Conservation (phyloP, 2,329 filamentous ascomycete genomes). For the Monosporascus sp. region DNA sequence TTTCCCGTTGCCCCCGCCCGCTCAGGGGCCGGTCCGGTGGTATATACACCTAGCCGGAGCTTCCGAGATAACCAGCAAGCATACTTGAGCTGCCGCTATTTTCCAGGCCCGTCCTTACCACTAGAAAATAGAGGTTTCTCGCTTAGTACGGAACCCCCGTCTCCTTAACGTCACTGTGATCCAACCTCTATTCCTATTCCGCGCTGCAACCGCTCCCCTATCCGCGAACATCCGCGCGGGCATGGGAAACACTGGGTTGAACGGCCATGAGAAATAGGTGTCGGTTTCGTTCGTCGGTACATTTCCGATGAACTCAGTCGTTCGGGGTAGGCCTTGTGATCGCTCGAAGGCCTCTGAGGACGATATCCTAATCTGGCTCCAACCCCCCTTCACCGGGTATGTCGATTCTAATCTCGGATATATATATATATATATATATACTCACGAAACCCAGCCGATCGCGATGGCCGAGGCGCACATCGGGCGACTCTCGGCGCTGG, state of each 20-base stretch:
- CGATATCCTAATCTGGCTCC: conserved; percentile 44
- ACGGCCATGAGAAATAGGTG: conserved; percentile 50
- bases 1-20: no score
- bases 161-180: no score
- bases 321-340: conserved; percentile 29
- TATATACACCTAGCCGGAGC: no score
- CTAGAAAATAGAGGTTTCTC: no score
- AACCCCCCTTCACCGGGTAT: conserved; percentile 41
- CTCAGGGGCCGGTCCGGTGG: no score
- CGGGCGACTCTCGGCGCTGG: conserved; percentile 51
- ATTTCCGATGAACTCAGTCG: conserved; percentile 35
- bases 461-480: conserved; percentile 54
- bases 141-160: no score
- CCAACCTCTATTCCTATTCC: background rate
- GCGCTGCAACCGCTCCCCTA: conserved; percentile 7
- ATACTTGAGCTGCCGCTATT: no score
- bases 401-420: conserved; percentile 44
- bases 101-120: no score
- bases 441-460: conserved; percentile 49
- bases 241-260: conserved; percentile 21
- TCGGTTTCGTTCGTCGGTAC: conserved; percentile 49
- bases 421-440: no score
- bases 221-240: conserved; percentile 8
- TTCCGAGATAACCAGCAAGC: no score
- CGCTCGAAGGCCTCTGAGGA: conserved; percentile 41